Evolutionary conservation across 768 basidiomycete genomes (phyloP).

Genomic region (Phylloporus arenicola): DNA sequence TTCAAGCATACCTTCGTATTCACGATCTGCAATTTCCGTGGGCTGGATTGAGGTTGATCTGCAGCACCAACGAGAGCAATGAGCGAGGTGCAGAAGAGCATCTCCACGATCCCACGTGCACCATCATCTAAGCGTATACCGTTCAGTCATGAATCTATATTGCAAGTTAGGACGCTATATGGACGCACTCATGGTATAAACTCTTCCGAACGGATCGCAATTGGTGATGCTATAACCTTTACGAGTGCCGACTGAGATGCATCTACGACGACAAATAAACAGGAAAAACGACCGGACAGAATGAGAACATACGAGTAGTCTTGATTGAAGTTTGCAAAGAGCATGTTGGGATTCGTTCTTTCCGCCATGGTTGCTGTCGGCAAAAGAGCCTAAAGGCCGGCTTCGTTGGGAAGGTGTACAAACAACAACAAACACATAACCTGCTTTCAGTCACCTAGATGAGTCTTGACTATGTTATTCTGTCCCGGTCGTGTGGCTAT

Average conservation of each 20-base stretch:
- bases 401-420: constrained; percentile 11
- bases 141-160: not conserved
- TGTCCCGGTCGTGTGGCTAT: too few species aligned
- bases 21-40: constrained; percentile 27
- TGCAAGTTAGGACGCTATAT: not conserved
- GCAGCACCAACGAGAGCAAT: constrained; percentile 96
- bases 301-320: constrained; percentile 73
- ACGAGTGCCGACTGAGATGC: constrained; percentile 90
- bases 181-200: constrained; percentile 87
- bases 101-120: constrained; percentile 93
- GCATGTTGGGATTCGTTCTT: constrained; percentile 46
- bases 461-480: too few species aligned
- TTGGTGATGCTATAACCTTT: constrained; percentile 97
- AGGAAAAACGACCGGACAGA: not conserved
- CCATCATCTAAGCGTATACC: constrained; percentile 63
- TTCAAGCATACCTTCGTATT: constrained; percentile 55
- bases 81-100: constrained; percentile 98
- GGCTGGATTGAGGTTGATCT: constrained; percentile 85
- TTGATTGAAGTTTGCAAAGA: constrained; percentile 96
- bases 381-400: not conserved
- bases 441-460: not conserved
- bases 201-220: constrained; percentile 95
- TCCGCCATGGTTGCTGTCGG: constrained; percentile 31
- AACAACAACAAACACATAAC: constrained; percentile 13
- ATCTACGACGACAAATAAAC: constrained; percentile 38